Evolutionary conservation across 2,329 filamentous ascomycete species (phyloP).

Genomic region (Colletotrichum scovillei): DNA sequence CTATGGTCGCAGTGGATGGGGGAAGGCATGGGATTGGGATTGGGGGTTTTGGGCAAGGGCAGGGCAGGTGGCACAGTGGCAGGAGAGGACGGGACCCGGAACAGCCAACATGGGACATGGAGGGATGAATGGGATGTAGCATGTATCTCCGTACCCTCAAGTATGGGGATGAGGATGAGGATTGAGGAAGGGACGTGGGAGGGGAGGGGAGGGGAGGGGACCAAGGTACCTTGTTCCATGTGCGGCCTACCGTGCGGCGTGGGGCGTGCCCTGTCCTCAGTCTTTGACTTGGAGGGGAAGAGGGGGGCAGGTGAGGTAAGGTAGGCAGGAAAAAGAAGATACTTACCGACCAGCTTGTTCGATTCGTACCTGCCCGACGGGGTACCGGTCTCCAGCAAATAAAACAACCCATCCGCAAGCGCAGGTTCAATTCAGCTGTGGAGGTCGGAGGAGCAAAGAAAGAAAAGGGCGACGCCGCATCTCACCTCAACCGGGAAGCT

Average conservation of each 20-base stretch:
- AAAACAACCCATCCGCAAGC: not conserved
- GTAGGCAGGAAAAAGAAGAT: not conserved
- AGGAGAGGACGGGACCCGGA: not conserved
- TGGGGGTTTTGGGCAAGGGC: conserved; percentile 1
- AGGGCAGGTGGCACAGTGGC: not conserved
- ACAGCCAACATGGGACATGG: not conserved
- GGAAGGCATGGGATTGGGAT: conserved; percentile 1
- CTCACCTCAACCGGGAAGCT: not conserved
- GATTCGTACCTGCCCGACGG: not conserved
- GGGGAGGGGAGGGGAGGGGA: conserved; percentile 4
- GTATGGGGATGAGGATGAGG: not conserved
- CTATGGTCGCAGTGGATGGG: not conserved
- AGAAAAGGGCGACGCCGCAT: not conserved
- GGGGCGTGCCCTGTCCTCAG: not conserved
- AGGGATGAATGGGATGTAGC: not conserved
- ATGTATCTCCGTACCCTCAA: not conserved
- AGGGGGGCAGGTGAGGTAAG: not conserved
- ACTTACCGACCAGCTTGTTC: not conserved
- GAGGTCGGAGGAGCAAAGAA: not conserved
- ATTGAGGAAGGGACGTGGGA: not conserved
- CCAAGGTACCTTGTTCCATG: conserved; percentile 15
- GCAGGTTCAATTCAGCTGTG: not conserved
- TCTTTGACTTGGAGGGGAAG: not conserved
- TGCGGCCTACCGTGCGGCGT: not conserved
- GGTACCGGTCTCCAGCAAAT: not conserved